Evolutionary conservation across 2,329 filamentous ascomycete species (phyloP).

Genomic region (Exophiala alcalophila): DNA sequence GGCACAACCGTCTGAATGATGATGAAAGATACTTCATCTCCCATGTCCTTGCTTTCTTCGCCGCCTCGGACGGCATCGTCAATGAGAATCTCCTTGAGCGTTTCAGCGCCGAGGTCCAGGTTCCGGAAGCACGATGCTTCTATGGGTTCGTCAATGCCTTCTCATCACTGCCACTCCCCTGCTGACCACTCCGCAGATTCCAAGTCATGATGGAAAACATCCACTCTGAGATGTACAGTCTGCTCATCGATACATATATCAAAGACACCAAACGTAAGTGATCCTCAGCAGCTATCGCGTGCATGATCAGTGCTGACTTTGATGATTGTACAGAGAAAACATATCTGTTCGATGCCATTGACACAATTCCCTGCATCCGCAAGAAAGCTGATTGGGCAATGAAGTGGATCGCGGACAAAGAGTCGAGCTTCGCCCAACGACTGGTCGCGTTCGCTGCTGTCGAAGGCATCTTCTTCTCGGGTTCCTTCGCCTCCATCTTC

Average conservation of each 20-base stretch:
- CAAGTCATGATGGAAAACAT: conserved; percentile 96
- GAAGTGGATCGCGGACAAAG: conserved; percentile 86
- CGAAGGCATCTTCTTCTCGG: conserved; percentile 99
- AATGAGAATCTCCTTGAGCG: conserved; percentile 99
- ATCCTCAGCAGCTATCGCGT: too few species aligned
- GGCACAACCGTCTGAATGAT: conserved; percentile 95
- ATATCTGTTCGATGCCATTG: conserved; percentile 97
- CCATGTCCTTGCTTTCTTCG: conserved; percentile 98
- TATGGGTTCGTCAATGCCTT: conserved; percentile 56
- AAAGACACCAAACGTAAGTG: conserved; percentile 93
- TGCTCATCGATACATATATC: conserved; percentile 98
- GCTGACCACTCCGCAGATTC: conserved; percentile 57
- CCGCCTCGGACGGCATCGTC: conserved; percentile 97
- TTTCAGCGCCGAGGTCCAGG: conserved; percentile 94
- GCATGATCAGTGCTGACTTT: too few species aligned
- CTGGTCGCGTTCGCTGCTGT: conserved; percentile 96
- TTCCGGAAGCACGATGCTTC: conserved; percentile 98
- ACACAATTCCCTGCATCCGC: conserved; percentile 96
- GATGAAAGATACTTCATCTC: conserved; percentile 99
- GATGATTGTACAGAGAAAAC: too few species aligned
- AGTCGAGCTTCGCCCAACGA: conserved; percentile 92
- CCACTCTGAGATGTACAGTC: conserved; percentile 98
- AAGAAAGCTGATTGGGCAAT: conserved; percentile 99
- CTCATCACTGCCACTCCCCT: not conserved
- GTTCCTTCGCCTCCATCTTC: conserved; percentile 98